Evolutionary conservation across 192 early-diverging fungal genomes (phyloP), one percentile per base, ranked within the genome.

Genomic region (Coemansia reversa): DNA sequence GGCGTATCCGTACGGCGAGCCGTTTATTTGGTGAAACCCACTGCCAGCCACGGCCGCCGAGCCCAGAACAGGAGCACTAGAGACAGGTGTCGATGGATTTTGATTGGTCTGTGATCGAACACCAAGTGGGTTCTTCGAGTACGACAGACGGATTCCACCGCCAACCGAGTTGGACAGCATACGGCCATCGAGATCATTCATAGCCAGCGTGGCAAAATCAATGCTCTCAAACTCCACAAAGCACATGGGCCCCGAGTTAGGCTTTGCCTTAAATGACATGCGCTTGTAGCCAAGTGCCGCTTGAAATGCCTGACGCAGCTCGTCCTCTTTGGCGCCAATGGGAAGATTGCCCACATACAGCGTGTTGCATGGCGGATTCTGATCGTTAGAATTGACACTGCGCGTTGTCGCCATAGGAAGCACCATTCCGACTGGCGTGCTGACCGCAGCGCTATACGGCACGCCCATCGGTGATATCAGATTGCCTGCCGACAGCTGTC

Each of bases 161-260:
- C 93, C 94, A 28, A 91, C 87, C 16, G 93, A 94, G 79, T 90
- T 94, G 39, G 82, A 79, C 51, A 98, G 71, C 28, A 84, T 86
- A 53, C 92, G 88, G 32, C 95, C 96, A 61, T 94, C 90, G 4
- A 95, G 84, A 51, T 96, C 90, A 53, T 79, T 84, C 76, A 97
- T 84, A 16, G 94, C 93, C 50, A 92, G 89, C 20, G 94, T 94
- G 16, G 96, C 96, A 75, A 84, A 95, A 27, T 86, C 81, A 25
- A 98, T 92, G 81, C 90, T 91, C 56, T 97, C 96, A 89, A 98
- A 98, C 85, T 98, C 96, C 32, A 98, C 95, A 91, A 98, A 98
- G 78, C 95, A 97, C 92, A 98, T 97, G 14, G 95, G 96, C 0
- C 96, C 96, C 24, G 79, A 74, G 68, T 94, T 94, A 30, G 91